Percentiles rank a stretch among this genome's conserved stretches.
Evolutionary conservation across 495 filamentous ascomycete genomes (phyloP).

Genomic region (Penicillium desertorum): DNA sequence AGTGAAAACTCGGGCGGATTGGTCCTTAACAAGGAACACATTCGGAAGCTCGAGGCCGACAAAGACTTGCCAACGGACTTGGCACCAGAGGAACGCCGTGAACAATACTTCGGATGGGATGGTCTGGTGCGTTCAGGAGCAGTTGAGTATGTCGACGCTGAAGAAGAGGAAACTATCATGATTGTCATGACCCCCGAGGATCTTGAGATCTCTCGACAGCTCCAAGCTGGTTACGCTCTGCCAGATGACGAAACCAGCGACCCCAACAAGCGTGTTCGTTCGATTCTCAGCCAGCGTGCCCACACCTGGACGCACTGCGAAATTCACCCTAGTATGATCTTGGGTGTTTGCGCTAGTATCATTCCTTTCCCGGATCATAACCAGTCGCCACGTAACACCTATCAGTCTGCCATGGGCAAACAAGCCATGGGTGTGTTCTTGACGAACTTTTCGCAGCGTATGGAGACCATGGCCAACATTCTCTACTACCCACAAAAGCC

Average conservation of each 20-base stretch:
- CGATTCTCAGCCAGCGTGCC: constrained; percentile 74
- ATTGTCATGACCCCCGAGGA: constrained; percentile 99
- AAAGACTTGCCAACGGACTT: constrained; percentile 59
- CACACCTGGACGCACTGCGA: constrained; percentile 97
- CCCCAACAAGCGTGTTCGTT: constrained; percentile 79
- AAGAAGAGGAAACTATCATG: constrained; percentile 98
- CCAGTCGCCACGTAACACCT: constrained; percentile 96
- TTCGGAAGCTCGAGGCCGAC: constrained; percentile 66
- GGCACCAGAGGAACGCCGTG: constrained; percentile 55
- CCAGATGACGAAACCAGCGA: constrained; percentile 58
- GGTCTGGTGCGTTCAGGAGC: constrained; percentile 76
- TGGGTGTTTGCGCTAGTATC: constrained; percentile 97
- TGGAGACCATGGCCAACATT: constrained; percentile 99
- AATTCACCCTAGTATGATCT: constrained; percentile 98
- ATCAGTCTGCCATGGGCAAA: constrained; percentile 99
- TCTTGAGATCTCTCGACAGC: constrained; percentile 66
- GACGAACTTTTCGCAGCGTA: constrained; percentile 90
- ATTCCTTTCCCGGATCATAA: constrained; percentile 99
- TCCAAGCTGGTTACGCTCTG: constrained; percentile 64
- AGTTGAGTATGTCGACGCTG: constrained; percentile 94
- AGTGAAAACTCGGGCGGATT: constrained; percentile 72
- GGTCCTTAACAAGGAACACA: constrained; percentile 78
- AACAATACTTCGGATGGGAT: constrained; percentile 80
- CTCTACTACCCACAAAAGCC: constrained; percentile 99
- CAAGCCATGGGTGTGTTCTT: constrained; percentile 99